phyloP scores from a whole-genome alignment of 1,284 basidiomycete species.

The Boletus semigastroideus region DNA sequence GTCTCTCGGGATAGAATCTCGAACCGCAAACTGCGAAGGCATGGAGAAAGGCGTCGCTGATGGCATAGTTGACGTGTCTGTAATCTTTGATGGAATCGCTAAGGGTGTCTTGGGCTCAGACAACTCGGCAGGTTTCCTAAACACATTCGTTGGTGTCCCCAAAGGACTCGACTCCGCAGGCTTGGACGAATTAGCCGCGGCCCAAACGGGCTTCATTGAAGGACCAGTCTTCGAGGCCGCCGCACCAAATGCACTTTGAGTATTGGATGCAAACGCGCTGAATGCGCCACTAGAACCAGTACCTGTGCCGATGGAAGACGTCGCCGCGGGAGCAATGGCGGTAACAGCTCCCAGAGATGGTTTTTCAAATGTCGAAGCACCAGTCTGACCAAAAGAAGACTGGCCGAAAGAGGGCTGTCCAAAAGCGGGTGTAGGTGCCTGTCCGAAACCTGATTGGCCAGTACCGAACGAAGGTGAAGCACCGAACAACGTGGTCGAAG shows the following conservation, averaged over 20 bases:
- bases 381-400: slow-evolving; percentile 37
- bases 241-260: slow-evolving; percentile 23
- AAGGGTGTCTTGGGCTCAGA: slow-evolving; percentile 5
- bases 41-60: not conserved
- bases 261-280: slow-evolving; percentile 28
- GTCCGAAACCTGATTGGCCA: slow-evolving; percentile 26
- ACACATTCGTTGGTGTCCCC: slow-evolving; percentile 1
- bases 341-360: slow-evolving; percentile 17
- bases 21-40: slow-evolving; percentile 8
- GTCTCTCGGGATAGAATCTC: slow-evolving; percentile 13
- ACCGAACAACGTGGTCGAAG: slow-evolving; percentile 8
- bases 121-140: slow-evolving; percentile 6
- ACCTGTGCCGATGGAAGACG: slow-evolving; percentile 6
- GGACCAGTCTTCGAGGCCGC: slow-evolving; percentile 15
- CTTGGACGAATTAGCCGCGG: slow-evolving; percentile 6
- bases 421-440: slow-evolving; percentile 26
- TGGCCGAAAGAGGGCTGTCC: slow-evolving; percentile 37
- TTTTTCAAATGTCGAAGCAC: slow-evolving; percentile 25
- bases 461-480: slow-evolving; percentile 24
- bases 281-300: slow-evolving; percentile 26
- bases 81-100: slow-evolving; percentile 1
- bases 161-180: slow-evolving; percentile 5
- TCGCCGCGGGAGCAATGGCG: slow-evolving; percentile 17
- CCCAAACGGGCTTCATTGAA: slow-evolving; percentile 26
- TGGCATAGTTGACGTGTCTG: not conserved